phyloP scores from a whole-genome alignment of 768 basidiomycete species.

The Calocybe gangraenosa region DNA sequence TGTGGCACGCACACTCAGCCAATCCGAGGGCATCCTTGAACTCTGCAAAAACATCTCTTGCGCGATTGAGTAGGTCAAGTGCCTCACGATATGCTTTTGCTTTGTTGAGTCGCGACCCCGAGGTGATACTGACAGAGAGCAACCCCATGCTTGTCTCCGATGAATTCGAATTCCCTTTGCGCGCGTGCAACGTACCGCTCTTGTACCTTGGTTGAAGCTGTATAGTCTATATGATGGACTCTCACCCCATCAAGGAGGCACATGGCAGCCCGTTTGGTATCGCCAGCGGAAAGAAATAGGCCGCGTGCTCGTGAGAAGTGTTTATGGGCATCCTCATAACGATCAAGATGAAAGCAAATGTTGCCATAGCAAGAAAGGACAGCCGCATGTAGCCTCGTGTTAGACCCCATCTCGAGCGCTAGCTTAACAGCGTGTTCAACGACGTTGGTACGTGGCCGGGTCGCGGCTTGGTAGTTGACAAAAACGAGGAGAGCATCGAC shows the following conservation, averaged over 20 bases:
- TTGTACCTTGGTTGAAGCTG: not conserved
- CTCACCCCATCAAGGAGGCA: not conserved
- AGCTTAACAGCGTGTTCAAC: slow-evolving; percentile 7
- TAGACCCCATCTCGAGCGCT: not conserved
- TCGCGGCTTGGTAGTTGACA: slow-evolving; percentile 13
- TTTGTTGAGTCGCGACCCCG: not conserved
- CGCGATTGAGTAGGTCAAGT: not conserved
- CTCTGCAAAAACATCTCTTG: not conserved
- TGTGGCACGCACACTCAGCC: not conserved
- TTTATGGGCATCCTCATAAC: not conserved
- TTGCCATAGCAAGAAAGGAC: not conserved
- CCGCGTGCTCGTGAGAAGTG: not conserved
- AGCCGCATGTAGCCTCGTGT: not conserved
- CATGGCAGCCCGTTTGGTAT: not conserved
- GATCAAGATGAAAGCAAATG: not conserved
- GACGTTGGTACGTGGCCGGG: slow-evolving; percentile 12
- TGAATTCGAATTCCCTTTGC: not conserved
- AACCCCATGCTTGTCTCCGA: not conserved
- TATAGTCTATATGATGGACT: not conserved
- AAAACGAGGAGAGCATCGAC: slow-evolving; percentile 15
- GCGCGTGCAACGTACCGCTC: not conserved
- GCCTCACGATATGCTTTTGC: not conserved
- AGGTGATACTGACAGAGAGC: not conserved
- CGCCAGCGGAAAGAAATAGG: not conserved
- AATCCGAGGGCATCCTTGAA: not conserved